Conservation (phyloP, 345 rosid species). For the Moricandia moricandioides region DNA sequence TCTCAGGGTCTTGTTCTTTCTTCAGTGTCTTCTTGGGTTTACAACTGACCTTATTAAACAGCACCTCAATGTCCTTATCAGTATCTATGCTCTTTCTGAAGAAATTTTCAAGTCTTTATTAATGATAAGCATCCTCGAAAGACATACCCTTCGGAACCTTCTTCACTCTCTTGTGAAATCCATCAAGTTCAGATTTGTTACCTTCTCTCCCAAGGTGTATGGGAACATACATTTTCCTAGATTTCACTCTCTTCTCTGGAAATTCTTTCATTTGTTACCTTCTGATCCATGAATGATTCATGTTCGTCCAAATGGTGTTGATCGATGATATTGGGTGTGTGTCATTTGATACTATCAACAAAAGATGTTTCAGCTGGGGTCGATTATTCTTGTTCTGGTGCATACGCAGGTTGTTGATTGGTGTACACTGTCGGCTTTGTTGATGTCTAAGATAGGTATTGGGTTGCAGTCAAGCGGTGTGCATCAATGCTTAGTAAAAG, state of each 20-base stretch:
- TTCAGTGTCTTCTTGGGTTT: not conserved
- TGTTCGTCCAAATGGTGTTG: not conserved
- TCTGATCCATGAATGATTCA: not conserved
- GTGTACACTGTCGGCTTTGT: not conserved
- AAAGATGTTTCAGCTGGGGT: not conserved
- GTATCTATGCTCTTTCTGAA: not conserved
- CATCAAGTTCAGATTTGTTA: not conserved
- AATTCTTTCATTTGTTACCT: not conserved
- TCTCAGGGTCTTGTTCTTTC: not conserved
- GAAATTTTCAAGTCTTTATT: not conserved
- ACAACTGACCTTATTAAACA: not conserved
- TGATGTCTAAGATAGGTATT: too few species aligned
- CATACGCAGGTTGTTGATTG: not conserved
- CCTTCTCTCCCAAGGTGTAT: not conserved
- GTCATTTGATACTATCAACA: not conserved
- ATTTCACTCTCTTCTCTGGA: not conserved
- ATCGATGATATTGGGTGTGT: not conserved
- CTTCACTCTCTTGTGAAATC: not conserved
- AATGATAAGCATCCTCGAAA: not conserved
- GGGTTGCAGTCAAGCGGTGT: too few species aligned
- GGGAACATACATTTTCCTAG: not conserved
- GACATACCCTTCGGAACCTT: not conserved
- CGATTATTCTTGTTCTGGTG: not conserved
- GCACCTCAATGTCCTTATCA: not conserved
- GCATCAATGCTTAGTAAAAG: too few species aligned